Conservation (phyloP, 2,329 filamentous ascomycete species). For the Hyphodiscus sp. region DNA sequence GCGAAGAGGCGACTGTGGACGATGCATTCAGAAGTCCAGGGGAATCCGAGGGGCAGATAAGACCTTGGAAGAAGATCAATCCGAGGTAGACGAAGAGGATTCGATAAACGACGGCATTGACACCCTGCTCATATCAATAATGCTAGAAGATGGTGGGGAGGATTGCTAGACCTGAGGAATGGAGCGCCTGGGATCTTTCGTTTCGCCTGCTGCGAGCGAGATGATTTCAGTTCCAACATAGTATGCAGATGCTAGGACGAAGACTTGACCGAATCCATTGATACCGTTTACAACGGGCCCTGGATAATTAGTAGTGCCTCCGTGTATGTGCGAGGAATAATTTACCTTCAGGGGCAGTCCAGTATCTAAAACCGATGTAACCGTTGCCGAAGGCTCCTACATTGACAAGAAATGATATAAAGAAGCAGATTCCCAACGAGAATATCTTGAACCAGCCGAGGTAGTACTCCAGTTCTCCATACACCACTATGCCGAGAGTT, state of each 20-base stretch:
- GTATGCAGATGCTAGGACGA: slow-evolving; percentile 20
- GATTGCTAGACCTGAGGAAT: slow-evolving; percentile 14
- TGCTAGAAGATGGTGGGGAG: not conserved
- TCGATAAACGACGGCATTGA: slow-evolving; percentile 22
- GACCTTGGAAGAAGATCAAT: slow-evolving; percentile 44
- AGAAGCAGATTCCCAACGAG: slow-evolving; percentile 6
- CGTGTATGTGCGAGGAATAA: slow-evolving; percentile 6
- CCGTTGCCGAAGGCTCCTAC: slow-evolving; percentile 5
- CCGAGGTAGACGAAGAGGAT: slow-evolving; percentile 39
- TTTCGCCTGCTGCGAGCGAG: slow-evolving; percentile 22
- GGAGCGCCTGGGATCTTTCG: slow-evolving; percentile 40
- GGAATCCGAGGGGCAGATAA: slow-evolving; percentile 48
- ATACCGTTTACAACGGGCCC: slow-evolving; percentile 20
- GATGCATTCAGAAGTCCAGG: slow-evolving; percentile 39
- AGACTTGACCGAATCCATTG: slow-evolving; percentile 19
- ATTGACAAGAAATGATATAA: slow-evolving; percentile 10
- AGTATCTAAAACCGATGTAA: slow-evolving; percentile 12
- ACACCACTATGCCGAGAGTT: slow-evolving; percentile 7
- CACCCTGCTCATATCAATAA: slow-evolving; percentile 7
- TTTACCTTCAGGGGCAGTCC: slow-evolving; percentile 6
- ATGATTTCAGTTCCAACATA: slow-evolving; percentile 24
- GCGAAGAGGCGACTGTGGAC: slow-evolving; percentile 43
- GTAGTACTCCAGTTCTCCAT: slow-evolving; percentile 11
- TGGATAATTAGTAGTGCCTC: not conserved
- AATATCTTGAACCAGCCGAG: slow-evolving; percentile 10